Evolutionary conservation across 225 moss, liverwort and hornwort genomes (phyloP), one percentile per base, ranked within the genome.

Genomic region (Rhytidiadelphus loreus): DNA sequence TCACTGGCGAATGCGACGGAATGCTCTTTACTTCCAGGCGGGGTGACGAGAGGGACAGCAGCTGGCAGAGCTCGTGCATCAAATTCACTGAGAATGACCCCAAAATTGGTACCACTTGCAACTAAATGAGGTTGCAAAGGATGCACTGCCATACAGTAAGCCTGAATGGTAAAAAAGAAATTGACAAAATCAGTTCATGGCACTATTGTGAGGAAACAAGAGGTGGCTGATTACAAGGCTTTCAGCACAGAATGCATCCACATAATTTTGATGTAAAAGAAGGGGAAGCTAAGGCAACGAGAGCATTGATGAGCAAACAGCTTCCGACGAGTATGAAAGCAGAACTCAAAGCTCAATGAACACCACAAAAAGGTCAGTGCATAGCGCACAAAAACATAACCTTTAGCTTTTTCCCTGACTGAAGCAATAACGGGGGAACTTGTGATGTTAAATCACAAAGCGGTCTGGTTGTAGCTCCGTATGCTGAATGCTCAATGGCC

Each of bases 111-210:
- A 63, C 98, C 98, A 69, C 94, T 95, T 61, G 97, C 98, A 90
- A 99, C 97, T 88, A 97, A 93, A 82, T 99, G 97, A 56, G 98
- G 98, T 92, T 97, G 98, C 90, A 99, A 92, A 69, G 98, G 97
- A 88, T 99, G 98, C 64, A 97, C 98, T 52, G 93, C 92, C 93
- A 99, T 93, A 86, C 96, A 97, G 83, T 99, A 99, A 59, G 96
- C 96, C 98, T 99, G 90, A 64, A 92, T 86, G 68, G 60, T 46
- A 86, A 68, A 41, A 77, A 59, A 80, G 25, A 65, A 55, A 75
- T 33, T 80, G 80, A 56, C 24, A 68, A 79, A 63, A 82, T 87
- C 59, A 91, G 89, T 85, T 84, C 87, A 89, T 41, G 64, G 46
- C 48, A 88, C 78, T 39, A 25, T 39, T 65, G 60, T 23, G 65